Percentiles rank a stretch among this genome's conserved stretches.
These are phyloP conservation scores for Aspergillus fructus DNA, from an alignment of 2,329 filamentous ascomycete species.

Conservation along the genomic window DNA sequence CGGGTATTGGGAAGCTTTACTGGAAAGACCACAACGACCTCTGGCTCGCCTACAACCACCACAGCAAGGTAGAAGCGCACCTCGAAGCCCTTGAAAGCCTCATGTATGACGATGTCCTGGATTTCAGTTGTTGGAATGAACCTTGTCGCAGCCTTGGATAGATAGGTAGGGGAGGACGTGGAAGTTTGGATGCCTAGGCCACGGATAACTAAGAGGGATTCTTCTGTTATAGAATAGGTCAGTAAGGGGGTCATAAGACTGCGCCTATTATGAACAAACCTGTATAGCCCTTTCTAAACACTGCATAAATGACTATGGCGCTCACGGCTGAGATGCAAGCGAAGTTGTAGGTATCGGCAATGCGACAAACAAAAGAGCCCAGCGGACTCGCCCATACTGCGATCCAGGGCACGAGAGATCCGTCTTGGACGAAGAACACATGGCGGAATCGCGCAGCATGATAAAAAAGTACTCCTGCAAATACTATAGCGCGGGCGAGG, in stretches of 20 bases:
- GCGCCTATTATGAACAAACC: slow-evolving; percentile 39
- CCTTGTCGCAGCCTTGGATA: slow-evolving; percentile 61
- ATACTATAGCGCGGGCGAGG: slow-evolving; percentile 46
- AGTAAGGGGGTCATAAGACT: slow-evolving; percentile 4
- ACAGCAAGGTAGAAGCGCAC: slow-evolving; percentile 87
- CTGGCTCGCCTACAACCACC: slow-evolving; percentile 82
- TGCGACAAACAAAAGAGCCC: slow-evolving; percentile 32
- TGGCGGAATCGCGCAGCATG: slow-evolving; percentile 34
- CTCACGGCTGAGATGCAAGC: slow-evolving; percentile 42
- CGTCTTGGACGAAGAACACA: slow-evolving; percentile 27
- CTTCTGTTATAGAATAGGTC: slow-evolving; percentile 52
- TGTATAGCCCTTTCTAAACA: slow-evolving; percentile 51
- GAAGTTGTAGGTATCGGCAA: slow-evolving; percentile 43
- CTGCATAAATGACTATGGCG: slow-evolving; percentile 42
- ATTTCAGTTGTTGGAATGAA: slow-evolving; percentile 92
- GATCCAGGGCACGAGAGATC: slow-evolving; percentile 27
- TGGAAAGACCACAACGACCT: slow-evolving; percentile 94
- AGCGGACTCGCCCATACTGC: slow-evolving; percentile 34
- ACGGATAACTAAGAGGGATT: slow-evolving; percentile 83
- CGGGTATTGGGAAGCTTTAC: slow-evolving; percentile 39
- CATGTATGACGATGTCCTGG: slow-evolving; percentile 89
- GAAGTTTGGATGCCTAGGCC: slow-evolving; percentile 89
- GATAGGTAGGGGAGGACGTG: slow-evolving; percentile 66
- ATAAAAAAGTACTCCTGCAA: slow-evolving; percentile 40
- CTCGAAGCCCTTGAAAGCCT: slow-evolving; percentile 90